These are phyloP conservation scores for Aspergillus persii DNA, from an alignment of 2,329 filamentous ascomycete species.

Conservation along the genomic window DNA sequence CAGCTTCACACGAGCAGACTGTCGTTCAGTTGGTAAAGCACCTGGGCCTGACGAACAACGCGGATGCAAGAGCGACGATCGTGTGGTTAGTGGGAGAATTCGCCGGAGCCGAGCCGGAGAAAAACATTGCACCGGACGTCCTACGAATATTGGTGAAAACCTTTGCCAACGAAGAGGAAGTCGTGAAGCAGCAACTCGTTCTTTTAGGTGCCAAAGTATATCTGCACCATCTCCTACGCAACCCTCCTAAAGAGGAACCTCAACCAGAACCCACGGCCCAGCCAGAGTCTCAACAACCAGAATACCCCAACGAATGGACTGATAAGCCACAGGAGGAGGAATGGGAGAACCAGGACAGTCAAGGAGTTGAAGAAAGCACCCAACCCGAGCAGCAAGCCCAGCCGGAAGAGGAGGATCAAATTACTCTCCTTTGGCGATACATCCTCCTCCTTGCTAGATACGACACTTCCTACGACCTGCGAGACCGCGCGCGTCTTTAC, in stretches of 20 bases:
- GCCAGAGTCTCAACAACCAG: conserved; percentile 18
- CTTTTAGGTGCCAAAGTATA: conserved; percentile 96
- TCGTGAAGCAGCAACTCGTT: conserved; percentile 86
- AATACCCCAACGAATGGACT: conserved; percentile 35
- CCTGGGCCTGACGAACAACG: conserved; percentile 81
- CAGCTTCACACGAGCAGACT: conserved; percentile 74
- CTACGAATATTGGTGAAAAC: conserved; percentile 81
- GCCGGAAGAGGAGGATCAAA: conserved; percentile 59
- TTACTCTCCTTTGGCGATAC: conserved; percentile 79
- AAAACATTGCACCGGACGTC: conserved; percentile 91
- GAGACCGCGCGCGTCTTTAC: conserved; percentile 86
- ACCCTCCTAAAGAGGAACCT: conserved; percentile 32
- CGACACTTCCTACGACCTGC: conserved; percentile 90
- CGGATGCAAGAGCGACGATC: conserved; percentile 87
- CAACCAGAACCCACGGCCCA: conserved; percentile 23
- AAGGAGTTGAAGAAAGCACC: conserved; percentile 25
- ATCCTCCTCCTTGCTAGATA: conserved; percentile 82
- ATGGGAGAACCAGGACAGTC: conserved; percentile 18
- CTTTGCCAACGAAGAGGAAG: conserved; percentile 79
- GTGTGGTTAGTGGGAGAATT: conserved; percentile 98
- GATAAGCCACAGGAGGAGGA: conserved; percentile 13
- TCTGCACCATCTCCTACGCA: conserved; percentile 71
- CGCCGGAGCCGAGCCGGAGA: conserved; percentile 71
- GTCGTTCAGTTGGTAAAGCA: conserved; percentile 88
- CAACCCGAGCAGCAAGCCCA: conserved; percentile 31